These are phyloP conservation scores for Picea abies DNA, from an alignment of 83 land plant species.

Conservation along the genomic window DNA sequence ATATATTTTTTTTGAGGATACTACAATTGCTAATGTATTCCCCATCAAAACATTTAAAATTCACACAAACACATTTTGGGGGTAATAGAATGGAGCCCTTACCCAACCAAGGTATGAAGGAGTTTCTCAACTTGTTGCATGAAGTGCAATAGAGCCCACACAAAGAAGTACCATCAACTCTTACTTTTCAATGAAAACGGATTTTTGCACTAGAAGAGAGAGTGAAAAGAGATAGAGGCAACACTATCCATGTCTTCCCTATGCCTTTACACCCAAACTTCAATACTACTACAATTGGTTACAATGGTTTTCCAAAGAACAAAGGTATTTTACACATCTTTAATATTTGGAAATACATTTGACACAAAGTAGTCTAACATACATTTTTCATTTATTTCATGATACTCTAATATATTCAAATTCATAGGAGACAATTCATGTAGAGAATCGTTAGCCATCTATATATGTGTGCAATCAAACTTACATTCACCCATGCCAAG, in stretches of 20 bases:
- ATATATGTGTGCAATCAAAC: no score
- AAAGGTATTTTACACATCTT: no score
- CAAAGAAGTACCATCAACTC: slow-evolving; percentile 18
- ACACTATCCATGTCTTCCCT: slow-evolving; percentile 31
- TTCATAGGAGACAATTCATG: no score
- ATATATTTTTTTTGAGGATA: not conserved
- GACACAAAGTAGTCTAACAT: no score
- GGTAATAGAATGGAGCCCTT: slow-evolving; percentile 49
- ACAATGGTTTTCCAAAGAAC: no score
- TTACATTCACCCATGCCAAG: no score
- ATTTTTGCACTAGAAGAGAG: slow-evolving; percentile 67
- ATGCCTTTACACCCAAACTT: slow-evolving; percentile 55
- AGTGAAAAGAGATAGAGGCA: slow-evolving; percentile 17
- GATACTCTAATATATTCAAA: no score
- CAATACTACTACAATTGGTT: slow-evolving; percentile 25
- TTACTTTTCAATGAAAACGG: slow-evolving; percentile 19
- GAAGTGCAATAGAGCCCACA: slow-evolving; percentile 43
- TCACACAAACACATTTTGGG: slow-evolving; percentile 42
- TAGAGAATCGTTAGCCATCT: no score
- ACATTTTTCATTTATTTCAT: no score
- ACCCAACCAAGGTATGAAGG: slow-evolving; percentile 55
- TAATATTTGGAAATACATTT: no score
- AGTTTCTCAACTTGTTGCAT: slow-evolving; percentile 45
- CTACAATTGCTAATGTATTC: not conserved
- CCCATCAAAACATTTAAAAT: slow-evolving; percentile 46